These are phyloP conservation scores for Colletotrichum costaricense DNA, from an alignment of 2,329 filamentous ascomycete genomes.

Conservation along the genomic window DNA sequence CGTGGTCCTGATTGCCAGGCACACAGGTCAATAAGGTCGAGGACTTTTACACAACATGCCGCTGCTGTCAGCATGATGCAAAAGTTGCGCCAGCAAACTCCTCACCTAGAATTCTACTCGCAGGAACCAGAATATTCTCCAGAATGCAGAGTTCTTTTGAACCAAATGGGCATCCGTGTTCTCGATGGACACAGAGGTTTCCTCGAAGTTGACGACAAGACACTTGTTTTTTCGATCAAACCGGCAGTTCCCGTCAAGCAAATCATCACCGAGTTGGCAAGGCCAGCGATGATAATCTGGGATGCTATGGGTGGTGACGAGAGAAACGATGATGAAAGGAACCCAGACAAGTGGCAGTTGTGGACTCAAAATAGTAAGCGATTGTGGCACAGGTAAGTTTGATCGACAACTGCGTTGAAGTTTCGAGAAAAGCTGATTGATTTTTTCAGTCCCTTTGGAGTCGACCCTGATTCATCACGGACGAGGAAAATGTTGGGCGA, in stretches of 20 bases:
- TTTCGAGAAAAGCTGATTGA: not conserved
- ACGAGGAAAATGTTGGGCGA: not conserved
- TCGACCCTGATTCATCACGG: not conserved
- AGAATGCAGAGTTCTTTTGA: not conserved
- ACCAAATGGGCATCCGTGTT: constrained; percentile 21
- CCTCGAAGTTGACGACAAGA: constrained; percentile 35
- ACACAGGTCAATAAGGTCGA: not conserved
- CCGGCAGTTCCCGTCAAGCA: constrained; percentile 39
- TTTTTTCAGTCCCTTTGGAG: not conserved
- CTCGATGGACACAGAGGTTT: constrained; percentile 34
- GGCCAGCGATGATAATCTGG: constrained; percentile 39
- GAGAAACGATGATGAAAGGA: not conserved
- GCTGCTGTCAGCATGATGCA: not conserved
- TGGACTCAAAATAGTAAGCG: not conserved
- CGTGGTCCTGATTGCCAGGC: not conserved
- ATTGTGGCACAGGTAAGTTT: not conserved
- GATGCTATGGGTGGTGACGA: not conserved
- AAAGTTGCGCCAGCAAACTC: not conserved
- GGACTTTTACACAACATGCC: not conserved
- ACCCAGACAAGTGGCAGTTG: not conserved
- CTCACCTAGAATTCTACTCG: not conserved
- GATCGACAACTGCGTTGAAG: not conserved
- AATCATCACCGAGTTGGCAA: constrained; percentile 37
- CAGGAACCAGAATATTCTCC: constrained; percentile 7
- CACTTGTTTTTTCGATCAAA: constrained; percentile 33